A percentile compares a stretch with the other conserved stretches of the same genome.
Conservation (phyloP, 441 rosid genomes). For the Adansonia gregorii region DNA sequence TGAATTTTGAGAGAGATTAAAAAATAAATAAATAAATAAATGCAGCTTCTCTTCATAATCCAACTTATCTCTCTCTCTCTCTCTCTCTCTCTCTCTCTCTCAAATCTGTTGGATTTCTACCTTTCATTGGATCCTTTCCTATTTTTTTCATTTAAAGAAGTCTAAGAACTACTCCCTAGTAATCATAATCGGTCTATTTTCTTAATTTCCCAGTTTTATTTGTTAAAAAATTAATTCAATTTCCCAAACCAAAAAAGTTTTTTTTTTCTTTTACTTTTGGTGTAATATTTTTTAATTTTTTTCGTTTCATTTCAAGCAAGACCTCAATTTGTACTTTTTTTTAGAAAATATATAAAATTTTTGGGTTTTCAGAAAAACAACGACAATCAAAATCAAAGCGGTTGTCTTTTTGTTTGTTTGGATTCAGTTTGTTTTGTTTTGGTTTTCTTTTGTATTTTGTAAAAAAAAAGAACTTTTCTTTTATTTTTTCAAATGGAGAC, state of each 20-base stretch:
- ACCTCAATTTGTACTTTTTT: conserved; percentile 13
- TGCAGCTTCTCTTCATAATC: conserved; percentile 29
- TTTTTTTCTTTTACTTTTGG: background rate
- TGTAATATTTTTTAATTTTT: background rate
- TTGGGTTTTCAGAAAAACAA: background rate
- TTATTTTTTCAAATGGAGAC: background rate
- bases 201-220: conserved; percentile 3
- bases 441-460: conserved; percentile 18
- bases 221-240: conserved; percentile 15
- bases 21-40: background rate
- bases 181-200: background rate
- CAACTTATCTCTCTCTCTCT: conserved; percentile 30
- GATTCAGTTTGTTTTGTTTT: conserved; percentile 28
- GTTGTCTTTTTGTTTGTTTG: conserved; percentile 31
- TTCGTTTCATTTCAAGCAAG: background rate
- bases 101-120: background rate
- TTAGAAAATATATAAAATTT: conserved; percentile 8
- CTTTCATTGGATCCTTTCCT: conserved; percentile 19
- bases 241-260: background rate
- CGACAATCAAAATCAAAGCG: conserved; percentile 24
- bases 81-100: conserved; percentile 31
- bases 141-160: conserved; percentile 11
- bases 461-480: background rate
- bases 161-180: background rate
- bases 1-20: conserved; percentile 1